Percentiles rank a stretch among this genome's conserved stretches.
These are phyloP conservation scores for Aspergillus spinulosporus DNA, from an alignment of 2,329 filamentous ascomycete genomes.

Conservation along the genomic window DNA sequence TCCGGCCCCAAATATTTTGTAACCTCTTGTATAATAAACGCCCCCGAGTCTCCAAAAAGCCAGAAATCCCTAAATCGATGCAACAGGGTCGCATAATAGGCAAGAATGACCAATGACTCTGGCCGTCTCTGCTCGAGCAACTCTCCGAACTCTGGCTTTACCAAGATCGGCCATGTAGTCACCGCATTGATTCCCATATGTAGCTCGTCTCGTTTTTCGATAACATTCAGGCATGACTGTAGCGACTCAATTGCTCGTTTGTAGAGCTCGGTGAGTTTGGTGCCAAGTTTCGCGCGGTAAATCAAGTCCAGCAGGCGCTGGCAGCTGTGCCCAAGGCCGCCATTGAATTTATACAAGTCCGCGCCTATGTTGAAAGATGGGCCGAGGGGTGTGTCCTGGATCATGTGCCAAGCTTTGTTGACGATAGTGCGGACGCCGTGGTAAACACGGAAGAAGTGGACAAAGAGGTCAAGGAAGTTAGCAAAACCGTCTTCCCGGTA, in stretches of 20 bases:
- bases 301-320: background rate
- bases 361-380: background rate
- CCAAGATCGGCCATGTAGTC: background rate
- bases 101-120: slow-evolving; percentile 39
- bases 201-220: background rate
- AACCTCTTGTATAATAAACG: slow-evolving; percentile 13
- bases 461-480: slow-evolving; percentile 31
- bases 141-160: background rate
- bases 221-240: slow-evolving; percentile 12
- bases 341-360: background rate
- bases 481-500: slow-evolving; percentile 44
- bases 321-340: background rate
- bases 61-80: slow-evolving; percentile 36
- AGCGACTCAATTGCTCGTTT: slow-evolving; percentile 12
- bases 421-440: slow-evolving; percentile 26
- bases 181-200: background rate
- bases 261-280: slow-evolving; percentile 7
- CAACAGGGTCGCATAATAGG: slow-evolving; percentile 39
- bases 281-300: background rate
- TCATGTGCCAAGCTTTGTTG: slow-evolving; percentile 15
- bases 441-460: slow-evolving; percentile 28
- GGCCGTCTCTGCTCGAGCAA: slow-evolving; percentile 22
- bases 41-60: slow-evolving; percentile 33
- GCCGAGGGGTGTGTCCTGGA: slow-evolving; percentile 13
- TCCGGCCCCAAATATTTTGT: too few relatives aligned